Base-by-base conservation (phyloP, 805 yeast genomes). In the Pichia rugopelliculosa region DNA sequence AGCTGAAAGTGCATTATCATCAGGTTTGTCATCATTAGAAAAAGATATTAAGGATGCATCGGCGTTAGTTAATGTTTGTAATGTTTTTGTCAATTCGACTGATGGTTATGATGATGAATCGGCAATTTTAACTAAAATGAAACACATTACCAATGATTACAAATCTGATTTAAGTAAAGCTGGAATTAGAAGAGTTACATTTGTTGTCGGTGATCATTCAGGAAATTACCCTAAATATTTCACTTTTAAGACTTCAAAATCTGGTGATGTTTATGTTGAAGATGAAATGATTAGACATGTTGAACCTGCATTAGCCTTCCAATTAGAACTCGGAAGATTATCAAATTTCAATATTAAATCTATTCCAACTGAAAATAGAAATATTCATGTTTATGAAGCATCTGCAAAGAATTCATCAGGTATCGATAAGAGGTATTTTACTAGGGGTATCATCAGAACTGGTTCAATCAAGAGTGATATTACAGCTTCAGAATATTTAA, bases 231-330 rank as follows among this genome's bases (percentile, higher is more conserved):
- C 99, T 59, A 87, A 85, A 68, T 93, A 91, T 74, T 93, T 83
- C 73, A 93, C 98, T 36, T 93, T 87, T 78, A 87, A 86, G 61
- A 54, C 59, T 17, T 37, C 57, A 15, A 43, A 53, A 1, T 46
- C 51, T 36, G 96, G 91, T 52, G 95, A 95, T 45, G 75, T 76
- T 34, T 93, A 85, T 64, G 60, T 59, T 33, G 99, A 93, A 71
- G 96, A 93, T 71, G 80, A 83, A 69, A 90, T 90, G 20, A 86
- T 93, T 65, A 89, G 99, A 73, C 97, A 93, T 66, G 89, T 93
- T 58, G 98, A 93, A 69, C 99, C 99, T 22, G 96, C 98, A 38
- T 75, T 91, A 60, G 98, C 99, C 45, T 93, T 82, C 85, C 99
- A 93, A 73, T 77, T 93, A 57, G 99, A 93, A 71, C 76, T 93